Evolutionary conservation across 305 asterid genomes (phyloP).

Genomic region (Solanum hybrid): DNA sequence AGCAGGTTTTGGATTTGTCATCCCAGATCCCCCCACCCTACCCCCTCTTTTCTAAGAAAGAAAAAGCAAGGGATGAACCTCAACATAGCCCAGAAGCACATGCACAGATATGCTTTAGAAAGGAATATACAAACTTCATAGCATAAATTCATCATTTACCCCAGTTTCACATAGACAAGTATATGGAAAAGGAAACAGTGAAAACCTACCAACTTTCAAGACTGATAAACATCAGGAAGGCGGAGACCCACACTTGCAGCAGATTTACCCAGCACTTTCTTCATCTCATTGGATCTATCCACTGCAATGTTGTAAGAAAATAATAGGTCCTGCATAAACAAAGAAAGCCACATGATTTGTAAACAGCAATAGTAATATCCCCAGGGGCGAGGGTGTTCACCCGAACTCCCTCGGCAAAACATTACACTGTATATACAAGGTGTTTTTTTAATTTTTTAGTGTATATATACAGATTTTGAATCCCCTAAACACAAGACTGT

Average conservation of each 20-base stretch:
- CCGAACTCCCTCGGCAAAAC: neutral
- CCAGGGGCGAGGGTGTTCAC: neutral
- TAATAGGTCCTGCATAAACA: slow-evolving; percentile 46
- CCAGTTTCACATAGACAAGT: neutral
- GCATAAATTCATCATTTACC: neutral
- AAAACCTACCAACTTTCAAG: slow-evolving; percentile 34
- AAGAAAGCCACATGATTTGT: neutral
- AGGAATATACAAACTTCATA: neutral
- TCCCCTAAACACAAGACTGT: neutral
- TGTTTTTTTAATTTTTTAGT: neutral
- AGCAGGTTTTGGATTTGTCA: neutral
- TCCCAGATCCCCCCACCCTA: neutral
- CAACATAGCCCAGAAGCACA: neutral
- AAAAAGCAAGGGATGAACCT: neutral
- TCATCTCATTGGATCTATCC: slow-evolving; percentile 80
- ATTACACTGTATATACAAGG: neutral
- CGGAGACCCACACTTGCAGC: slow-evolving; percentile 87
- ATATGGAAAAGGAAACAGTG: neutral
- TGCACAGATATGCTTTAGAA: neutral
- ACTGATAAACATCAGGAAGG: slow-evolving; percentile 73
- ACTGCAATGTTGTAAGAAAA: slow-evolving; percentile 88
- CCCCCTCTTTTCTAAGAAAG: neutral
- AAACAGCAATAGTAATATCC: neutral
- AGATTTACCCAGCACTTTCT: slow-evolving; percentile 62
- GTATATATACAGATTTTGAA: neutral